Base-by-base conservation (phyloP, 2,329 filamentous ascomycete species). In the Fusarium pseudocircinatum region DNA sequence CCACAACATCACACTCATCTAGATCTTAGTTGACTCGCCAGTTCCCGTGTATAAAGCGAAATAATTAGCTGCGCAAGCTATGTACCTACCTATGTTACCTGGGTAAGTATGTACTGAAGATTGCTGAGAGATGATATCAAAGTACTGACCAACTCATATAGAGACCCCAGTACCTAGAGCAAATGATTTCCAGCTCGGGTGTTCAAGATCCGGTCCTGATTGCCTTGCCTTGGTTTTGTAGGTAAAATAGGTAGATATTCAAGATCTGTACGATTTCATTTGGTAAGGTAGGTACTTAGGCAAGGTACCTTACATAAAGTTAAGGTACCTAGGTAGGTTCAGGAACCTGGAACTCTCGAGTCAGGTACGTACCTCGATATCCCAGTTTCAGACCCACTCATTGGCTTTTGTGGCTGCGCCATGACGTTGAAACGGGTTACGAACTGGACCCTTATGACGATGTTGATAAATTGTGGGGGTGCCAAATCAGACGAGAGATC, bases 371-470 rank as follows among this genome's bases (percentile, higher is more conserved):
- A 26, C 28, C 37, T 16, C 42, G 4, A 18, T 13, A 26, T 28
- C 36, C 36, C 22, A n/a, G 36, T 42, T 24, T 28, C 24, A 14
- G 34, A n/a, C 24, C 52, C 24, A 53, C 50, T 53, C 14, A 28
- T 28, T 6, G 50, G 24, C 34, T 28, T 54, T 52, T 37, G 64
- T 72, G 69, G 67, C 71, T 74, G 70, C 70, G 72, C 71, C 52
- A 74, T 74, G 71, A 74, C 71, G 71, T 74, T 46, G 37, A 30
- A 36, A 60, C 53, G 22, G 47, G 40, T 26, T 58, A 34, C n/a
- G 43, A 64, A 64, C 52, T 72, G 71, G 72, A 74, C 72, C 72
- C 72, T 53, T 72, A 74, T 74, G 72, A 74, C 71, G 71, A 73
- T 50, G 36, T 42, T 46, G 57, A 60, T 42, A 49, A 50, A 53